Percentiles rank a stretch among this genome's conserved stretches.
These are phyloP conservation scores for Malus hybrid DNA, from an alignment of 331 rosid genomes.

Conservation along the genomic window DNA sequence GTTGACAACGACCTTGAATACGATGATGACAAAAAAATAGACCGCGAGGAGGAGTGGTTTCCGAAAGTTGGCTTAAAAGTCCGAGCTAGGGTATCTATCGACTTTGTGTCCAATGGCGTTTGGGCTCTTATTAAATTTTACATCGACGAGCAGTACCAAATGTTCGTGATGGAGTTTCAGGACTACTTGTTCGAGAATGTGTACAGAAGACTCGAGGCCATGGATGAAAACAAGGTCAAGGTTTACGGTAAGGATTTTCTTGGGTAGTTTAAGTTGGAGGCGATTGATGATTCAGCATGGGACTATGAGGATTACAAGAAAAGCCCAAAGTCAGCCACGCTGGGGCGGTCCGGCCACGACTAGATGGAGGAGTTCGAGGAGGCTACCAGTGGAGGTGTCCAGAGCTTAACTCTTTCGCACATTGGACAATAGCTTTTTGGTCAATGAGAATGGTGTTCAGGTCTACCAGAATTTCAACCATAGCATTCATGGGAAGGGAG, in stretches of 20 bases:
- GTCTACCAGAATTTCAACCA: slow-evolving; percentile 59
- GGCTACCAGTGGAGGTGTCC: slow-evolving; percentile 73
- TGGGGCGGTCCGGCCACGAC: slow-evolving; percentile 30
- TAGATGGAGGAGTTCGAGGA: slow-evolving; percentile 74
- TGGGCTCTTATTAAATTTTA: slow-evolving; percentile 66
- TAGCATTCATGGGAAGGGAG: slow-evolving; percentile 85
- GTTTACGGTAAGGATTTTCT: slow-evolving; percentile 74
- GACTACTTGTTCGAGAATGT: slow-evolving; percentile 58
- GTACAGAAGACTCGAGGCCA: slow-evolving; percentile 46
- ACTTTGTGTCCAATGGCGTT: slow-evolving; percentile 62
- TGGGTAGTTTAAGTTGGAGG: slow-evolving; percentile 77
- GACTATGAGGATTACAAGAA: slow-evolving; percentile 40
- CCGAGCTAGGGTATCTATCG: slow-evolving; percentile 59
- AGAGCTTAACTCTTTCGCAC: slow-evolving; percentile 74
- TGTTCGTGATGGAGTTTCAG: slow-evolving; percentile 60
- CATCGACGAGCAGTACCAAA: slow-evolving; percentile 48
- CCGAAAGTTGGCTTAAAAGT: slow-evolving; percentile 68
- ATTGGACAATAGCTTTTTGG: slow-evolving; percentile 75
- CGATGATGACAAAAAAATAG: slow-evolving; percentile 13
- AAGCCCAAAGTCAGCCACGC: slow-evolving; percentile 25
- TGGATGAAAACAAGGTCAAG: slow-evolving; percentile 67
- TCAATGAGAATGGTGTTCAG: slow-evolving; percentile 76
- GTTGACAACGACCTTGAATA: slow-evolving; percentile 21
- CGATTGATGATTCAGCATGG: slow-evolving; percentile 80
- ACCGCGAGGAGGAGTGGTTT: slow-evolving; percentile 31